phyloP scores from a whole-genome alignment of 2,329 filamentous ascomycete genomes.

The Hymenoscyphus scutula region DNA sequence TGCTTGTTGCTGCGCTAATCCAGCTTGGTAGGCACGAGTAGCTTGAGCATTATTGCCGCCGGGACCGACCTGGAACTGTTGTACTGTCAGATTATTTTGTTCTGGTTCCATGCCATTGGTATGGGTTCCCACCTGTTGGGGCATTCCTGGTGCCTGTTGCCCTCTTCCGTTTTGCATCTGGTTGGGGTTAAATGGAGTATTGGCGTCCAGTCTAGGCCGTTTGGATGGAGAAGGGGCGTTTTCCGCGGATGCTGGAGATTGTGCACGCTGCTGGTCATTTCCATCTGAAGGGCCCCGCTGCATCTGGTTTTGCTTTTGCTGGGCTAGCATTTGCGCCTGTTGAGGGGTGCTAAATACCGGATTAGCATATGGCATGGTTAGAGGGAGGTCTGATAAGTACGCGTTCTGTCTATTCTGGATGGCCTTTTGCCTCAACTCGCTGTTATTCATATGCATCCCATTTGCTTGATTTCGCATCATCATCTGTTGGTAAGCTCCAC shows the following conservation, averaged over 20 bases:
- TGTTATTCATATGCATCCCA: conserved; percentile 56
- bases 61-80: conserved; percentile 65
- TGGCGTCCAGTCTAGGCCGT: conserved; percentile 72
- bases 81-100: conserved; percentile 66
- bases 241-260: conserved; percentile 78
- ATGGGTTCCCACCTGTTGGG: conserved; percentile 62
- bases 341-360: conserved; percentile 42
- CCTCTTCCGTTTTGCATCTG: conserved; percentile 68
- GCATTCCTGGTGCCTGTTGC: conserved; percentile 62
- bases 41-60: conserved; percentile 41
- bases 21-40: conserved; percentile 81
- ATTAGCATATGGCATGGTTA: conserved; percentile 8
- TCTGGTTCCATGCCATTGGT: conserved; percentile 66
- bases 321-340: conserved; percentile 63
- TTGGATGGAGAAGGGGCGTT: conserved; percentile 93
- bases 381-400: conserved; percentile 46
- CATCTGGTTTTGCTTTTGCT: conserved; percentile 78
- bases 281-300: conserved; percentile 84
- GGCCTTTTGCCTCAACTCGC: conserved; percentile 66
- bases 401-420: conserved; percentile 76
- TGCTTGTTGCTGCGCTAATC: conserved; percentile 71
- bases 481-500: conserved; percentile 57
- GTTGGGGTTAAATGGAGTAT: conserved; percentile 68
- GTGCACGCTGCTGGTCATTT: conserved; percentile 69
- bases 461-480: conserved; percentile 67